phyloP scores from a whole-genome alignment of 768 basidiomycete genomes.

The Mycena olivaceomarginata region DNA sequence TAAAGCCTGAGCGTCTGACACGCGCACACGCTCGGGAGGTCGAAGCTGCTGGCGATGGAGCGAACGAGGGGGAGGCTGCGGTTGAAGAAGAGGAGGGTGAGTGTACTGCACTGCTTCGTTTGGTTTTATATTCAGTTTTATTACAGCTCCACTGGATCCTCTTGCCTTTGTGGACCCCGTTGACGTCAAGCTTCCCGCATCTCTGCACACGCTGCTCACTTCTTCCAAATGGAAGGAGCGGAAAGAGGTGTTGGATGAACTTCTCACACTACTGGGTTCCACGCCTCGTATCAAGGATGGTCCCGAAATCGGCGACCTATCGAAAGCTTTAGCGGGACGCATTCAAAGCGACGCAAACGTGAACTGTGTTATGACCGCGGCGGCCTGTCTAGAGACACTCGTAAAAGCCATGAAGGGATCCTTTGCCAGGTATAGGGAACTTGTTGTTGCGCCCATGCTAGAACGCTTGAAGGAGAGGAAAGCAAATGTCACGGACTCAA shows the following conservation, averaged over 20 bases:
- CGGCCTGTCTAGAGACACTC: conserved; percentile 89
- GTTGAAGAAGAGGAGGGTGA: conserved; percentile 69
- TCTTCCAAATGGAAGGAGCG: conserved; percentile 99
- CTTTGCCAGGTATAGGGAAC: conserved; percentile 86
- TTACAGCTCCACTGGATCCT: conserved; percentile 81
- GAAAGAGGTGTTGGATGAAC: conserved; percentile 92
- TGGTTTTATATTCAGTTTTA: conserved; percentile 47
- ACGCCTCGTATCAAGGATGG: conserved; percentile 88
- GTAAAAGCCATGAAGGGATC: conserved; percentile 86
- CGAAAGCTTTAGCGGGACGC: conserved; percentile 85
- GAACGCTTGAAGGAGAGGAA: conserved; percentile 97
- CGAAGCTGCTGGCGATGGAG: conserved; percentile 63
- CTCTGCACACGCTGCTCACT: conserved; percentile 82
- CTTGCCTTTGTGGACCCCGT: conserved; percentile 88
- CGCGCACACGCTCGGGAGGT: conserved; percentile 84
- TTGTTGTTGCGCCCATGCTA: conserved; percentile 85
- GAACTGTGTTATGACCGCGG: conserved; percentile 94
- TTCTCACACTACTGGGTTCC: conserved; percentile 80
- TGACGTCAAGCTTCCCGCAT: conserved; percentile 87
- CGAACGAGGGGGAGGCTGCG: conserved; percentile 53
- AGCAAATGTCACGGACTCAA: conserved; percentile 90
- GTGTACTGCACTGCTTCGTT: conserved; percentile 39
- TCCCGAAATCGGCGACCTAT: conserved; percentile 84
- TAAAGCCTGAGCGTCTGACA: conserved; percentile 89
- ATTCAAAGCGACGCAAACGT: conserved; percentile 95